A percentile compares a stretch with the other conserved stretches of the same genome.
These are phyloP conservation scores for Cerrena zonata DNA, from an alignment of 1,284 basidiomycete genomes.

Conservation along the genomic window DNA sequence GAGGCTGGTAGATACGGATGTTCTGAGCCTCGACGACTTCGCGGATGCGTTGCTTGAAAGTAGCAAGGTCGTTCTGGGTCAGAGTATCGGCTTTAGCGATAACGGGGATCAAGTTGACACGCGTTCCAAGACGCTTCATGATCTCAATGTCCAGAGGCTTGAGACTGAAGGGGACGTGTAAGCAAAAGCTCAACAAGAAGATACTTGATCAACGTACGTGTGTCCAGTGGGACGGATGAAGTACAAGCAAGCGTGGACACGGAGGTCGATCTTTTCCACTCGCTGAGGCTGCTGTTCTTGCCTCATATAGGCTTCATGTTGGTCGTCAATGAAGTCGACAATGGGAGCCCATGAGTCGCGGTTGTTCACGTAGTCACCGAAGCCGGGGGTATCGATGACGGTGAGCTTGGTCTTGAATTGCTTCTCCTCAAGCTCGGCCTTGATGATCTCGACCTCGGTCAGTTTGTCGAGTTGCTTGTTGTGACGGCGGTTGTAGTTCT, in stretches of 20 bases:
- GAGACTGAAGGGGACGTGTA: slow-evolving; percentile 46
- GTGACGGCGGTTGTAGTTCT: slow-evolving; percentile 89
- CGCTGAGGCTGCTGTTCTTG: slow-evolving; percentile 98
- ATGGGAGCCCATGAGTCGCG: slow-evolving; percentile 97
- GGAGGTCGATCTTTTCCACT: slow-evolving; percentile 86
- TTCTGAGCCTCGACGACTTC: slow-evolving; percentile 87
- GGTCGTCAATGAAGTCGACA: slow-evolving; percentile 99
- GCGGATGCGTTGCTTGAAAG: slow-evolving; percentile 92
- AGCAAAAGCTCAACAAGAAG: slow-evolving; percentile 4
- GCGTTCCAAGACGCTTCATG: slow-evolving; percentile 94
- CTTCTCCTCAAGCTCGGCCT: slow-evolving; percentile 96
- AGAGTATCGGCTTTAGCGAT: slow-evolving; percentile 95
- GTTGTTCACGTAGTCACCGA: slow-evolving; percentile 99
- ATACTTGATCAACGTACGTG: slow-evolving; percentile 57
- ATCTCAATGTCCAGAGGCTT: slow-evolving; percentile 99
- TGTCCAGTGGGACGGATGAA: slow-evolving; percentile 96
- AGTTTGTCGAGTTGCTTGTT: slow-evolving; percentile 98
- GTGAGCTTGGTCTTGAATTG: slow-evolving; percentile 99
- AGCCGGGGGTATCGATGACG: slow-evolving; percentile 97
- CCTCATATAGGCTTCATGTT: slow-evolving; percentile 98
- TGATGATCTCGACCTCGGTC: slow-evolving; percentile 94
- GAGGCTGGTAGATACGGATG: slow-evolving; percentile 92
- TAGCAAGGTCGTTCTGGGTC: slow-evolving; percentile 84
- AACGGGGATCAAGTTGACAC: slow-evolving; percentile 97
- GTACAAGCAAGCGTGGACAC: slow-evolving; percentile 96